Percentiles rank a stretch among this genome's conserved stretches.
phyloP scores from a whole-genome alignment of 768 basidiomycete genomes.

The Amanita fuliginea region DNA sequence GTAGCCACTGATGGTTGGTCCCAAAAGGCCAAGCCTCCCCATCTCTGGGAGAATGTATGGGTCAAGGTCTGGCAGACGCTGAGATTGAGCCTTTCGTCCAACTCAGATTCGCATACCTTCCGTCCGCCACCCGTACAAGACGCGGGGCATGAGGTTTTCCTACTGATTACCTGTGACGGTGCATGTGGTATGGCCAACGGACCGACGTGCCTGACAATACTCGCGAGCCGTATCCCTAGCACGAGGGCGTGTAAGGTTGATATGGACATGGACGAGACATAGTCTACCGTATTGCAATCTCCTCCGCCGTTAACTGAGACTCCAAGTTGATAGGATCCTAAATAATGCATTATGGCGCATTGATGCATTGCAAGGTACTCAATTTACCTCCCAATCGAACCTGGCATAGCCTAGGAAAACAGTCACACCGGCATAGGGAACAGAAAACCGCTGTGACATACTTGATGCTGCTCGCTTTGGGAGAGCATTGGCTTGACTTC shows the following conservation, averaged over 20 bases:
- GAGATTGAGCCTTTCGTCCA: background rate
- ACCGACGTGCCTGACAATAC: constrained; percentile 61
- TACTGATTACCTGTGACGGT: constrained; percentile 19
- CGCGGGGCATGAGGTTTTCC: constrained; percentile 79
- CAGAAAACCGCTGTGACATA: constrained; percentile 4
- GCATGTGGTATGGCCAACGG: background rate
- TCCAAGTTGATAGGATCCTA: constrained; percentile 82
- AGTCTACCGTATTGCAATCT: constrained; percentile 73
- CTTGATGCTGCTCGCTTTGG: constrained; percentile 19
- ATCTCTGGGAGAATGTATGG: constrained; percentile 73
- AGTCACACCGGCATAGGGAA: background rate
- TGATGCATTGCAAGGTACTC: background rate
- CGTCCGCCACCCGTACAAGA: constrained; percentile 80
- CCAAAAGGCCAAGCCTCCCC: constrained; percentile 85
- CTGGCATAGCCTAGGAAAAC: constrained; percentile 22
- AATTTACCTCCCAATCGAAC: constrained; percentile 33
- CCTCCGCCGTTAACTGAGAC: constrained; percentile 78
- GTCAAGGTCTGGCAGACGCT: constrained; percentile 51
- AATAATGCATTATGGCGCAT: background rate
- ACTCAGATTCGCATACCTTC: constrained; percentile 44
- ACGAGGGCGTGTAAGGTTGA: background rate
- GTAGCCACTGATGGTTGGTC: constrained; percentile 88
- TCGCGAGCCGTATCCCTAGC: constrained; percentile 64
- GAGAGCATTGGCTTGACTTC: background rate
- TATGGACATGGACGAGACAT: background rate